Percentiles rank a stretch among this genome's conserved stretches.
Conservation (phyloP, 176 grass and related monocot genomes). For the Ampelocalamus luodianensis region DNA sequence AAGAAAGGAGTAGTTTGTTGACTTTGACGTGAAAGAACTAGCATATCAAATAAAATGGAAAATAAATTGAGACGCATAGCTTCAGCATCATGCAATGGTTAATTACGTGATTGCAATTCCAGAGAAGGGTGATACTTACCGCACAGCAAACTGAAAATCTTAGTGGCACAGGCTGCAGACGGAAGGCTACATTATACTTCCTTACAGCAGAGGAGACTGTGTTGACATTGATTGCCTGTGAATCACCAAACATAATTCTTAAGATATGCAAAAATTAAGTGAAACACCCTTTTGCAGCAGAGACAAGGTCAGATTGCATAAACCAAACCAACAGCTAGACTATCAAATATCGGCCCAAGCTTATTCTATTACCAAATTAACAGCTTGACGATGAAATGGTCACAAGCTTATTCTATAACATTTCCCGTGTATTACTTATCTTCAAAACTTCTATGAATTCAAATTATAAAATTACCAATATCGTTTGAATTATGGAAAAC, state of each 20-base stretch:
- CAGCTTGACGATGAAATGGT: not conserved
- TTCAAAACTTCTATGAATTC: not conserved
- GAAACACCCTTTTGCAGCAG: not conserved
- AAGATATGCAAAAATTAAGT: not conserved
- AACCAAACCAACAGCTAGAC: not conserved
- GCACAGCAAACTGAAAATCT: constrained; percentile 47
- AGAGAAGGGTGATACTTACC: constrained; percentile 43
- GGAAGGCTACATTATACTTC: constrained; percentile 56
- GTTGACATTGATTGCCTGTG: constrained; percentile 54
- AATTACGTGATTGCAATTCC: not conserved
- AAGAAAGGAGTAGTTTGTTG: not conserved
- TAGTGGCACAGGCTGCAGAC: constrained; percentile 39
- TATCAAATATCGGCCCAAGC: not conserved
- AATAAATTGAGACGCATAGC: not conserved
- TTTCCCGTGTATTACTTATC: not conserved
- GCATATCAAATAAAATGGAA: not conserved
- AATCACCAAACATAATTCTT: constrained; percentile 19
- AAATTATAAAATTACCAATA: not conserved
- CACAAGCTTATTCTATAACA: not conserved
- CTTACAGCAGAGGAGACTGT: constrained; percentile 46
- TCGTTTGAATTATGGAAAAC: not conserved
- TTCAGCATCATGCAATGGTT: constrained; percentile 4
- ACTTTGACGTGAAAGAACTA: not conserved
- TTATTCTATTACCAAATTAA: not conserved
- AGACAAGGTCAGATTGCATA: not conserved